Base-by-base conservation (phyloP, 169 alveolate species). In the Cryptosporidium felis region DNA sequence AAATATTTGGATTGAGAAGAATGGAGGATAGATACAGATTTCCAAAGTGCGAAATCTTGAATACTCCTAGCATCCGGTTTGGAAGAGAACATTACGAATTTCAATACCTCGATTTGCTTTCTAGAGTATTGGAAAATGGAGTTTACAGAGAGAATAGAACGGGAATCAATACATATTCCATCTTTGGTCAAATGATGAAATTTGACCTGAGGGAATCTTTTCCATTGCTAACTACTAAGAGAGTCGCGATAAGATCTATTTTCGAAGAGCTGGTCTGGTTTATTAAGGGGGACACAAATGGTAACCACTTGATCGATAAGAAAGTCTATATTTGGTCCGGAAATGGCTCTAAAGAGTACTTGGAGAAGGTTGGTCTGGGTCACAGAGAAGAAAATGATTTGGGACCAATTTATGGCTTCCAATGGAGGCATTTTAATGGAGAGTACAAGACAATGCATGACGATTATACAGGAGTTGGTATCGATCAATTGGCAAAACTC, bases 341-440 rank as follows among this genome's bases (percentile, higher is more conserved):
- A 14, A 98, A 98, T 89, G 99, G 98, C 30, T 94, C 98, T n/a
- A 92, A 98, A 58, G 97, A 96, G 62, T 98, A 95, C 92, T 90
- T 98, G 66, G 99, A 97, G 81, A 91, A 89, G 21, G 89, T 95
- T 30, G 99, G 99, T 28, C 91, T 98, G 46, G 79, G 89, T n/a
- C 93, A 96, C 60, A 94, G 99, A 49, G 98, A 96, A 82, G 99
- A 93, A 59, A 96, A 97, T 59, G 99, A 97, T 66, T 88, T 97
- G 41, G 94, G 92, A 2, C 99, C 99, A 3, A 96, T 97, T 67
- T 96, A 98, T 89, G 99, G 99, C 46, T 98, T 97, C 92, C 98
- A 98, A 89, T 96, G 99, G 99, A 89, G 99, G 34, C 98, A 97
- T 79, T 97, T 96, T 61, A 98, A 98, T 9, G 99, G 99, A 14